Evolutionary conservation across 108 stramenopile species (phyloP).

Genomic region (Halocafeteria seosinensis): DNA sequence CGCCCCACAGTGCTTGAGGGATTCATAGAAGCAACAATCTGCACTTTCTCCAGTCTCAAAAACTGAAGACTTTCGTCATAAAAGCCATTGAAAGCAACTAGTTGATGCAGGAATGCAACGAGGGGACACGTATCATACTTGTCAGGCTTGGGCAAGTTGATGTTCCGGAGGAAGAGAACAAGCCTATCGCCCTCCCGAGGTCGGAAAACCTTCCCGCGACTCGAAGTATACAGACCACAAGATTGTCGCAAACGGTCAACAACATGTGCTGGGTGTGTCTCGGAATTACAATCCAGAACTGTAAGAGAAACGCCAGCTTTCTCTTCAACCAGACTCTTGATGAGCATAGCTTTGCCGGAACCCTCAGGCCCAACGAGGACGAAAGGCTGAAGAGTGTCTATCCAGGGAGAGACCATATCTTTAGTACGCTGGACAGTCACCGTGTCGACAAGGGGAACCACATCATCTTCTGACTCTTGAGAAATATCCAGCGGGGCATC

Average conservation of each 20-base stretch:
- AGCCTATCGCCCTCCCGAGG: constrained; percentile 40
- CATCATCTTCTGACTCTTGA: constrained; percentile 11
- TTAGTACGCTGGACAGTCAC: constrained; percentile 27
- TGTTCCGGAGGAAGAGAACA: constrained; percentile 45
- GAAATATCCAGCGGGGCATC: neutral
- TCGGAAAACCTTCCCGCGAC: constrained; percentile 40
- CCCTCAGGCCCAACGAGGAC: constrained; percentile 42
- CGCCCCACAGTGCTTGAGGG: constrained; percentile 39
- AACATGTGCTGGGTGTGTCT: constrained; percentile 35
- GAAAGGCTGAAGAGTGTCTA: constrained; percentile 28
- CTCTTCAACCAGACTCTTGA: constrained; percentile 9
- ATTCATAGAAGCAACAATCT: constrained; percentile 40
- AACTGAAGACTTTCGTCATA: constrained; percentile 47
- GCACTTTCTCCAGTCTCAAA: constrained; percentile 33
- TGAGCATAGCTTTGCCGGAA: constrained; percentile 39
- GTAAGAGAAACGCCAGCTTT: constrained; percentile 14
- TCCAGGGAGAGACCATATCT: constrained; percentile 29
- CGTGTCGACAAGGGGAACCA: constrained; percentile 10
- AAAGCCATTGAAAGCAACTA: constrained; percentile 38
- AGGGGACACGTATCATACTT: constrained; percentile 44
- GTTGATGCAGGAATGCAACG: constrained; percentile 48
- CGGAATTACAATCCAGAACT: constrained; percentile 43
- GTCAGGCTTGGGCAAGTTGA: constrained; percentile 46
- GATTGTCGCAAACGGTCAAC: constrained; percentile 37
- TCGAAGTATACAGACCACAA: constrained; percentile 35